Evolutionary conservation across 2,329 filamentous ascomycete genomes (phyloP), one percentile per base, ranked within the genome.

Genomic region (Alternaria sp.): DNA sequence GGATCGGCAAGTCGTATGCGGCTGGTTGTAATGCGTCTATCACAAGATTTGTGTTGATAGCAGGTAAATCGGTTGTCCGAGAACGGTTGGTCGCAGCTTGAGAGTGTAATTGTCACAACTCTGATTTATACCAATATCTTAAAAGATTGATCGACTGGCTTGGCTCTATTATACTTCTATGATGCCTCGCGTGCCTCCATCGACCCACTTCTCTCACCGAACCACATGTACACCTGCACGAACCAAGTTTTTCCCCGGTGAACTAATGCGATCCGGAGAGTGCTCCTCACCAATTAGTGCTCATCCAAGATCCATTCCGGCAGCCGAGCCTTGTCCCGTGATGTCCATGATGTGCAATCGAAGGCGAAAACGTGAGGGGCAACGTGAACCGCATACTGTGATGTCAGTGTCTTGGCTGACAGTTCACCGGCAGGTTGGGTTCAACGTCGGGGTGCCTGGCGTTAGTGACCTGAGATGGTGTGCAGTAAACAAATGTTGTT

Each of bases 1-100:
- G 37, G 63, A 64, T 64, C 54, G 56, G 29, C 58, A 23, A 42
- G 56, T 58, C 58, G 58, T 58, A 64, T 66, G 61, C 51, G 58
- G 46, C 49, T 58, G 54, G 37, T 13, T 40, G 42, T 36, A 42
- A 13, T 52, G 42, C 48, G n/a, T 24, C 24, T 51, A 29, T 51
- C 24, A 26, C 17, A 49, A 45, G 24, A 26, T 42, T 31, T 23
- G 24, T 21, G 28, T 39, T n/a, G 33, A 56, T 39, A 28, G n/a
- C 29, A 26, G 37, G 26, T 44, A 39, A 24, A 37, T 45, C 14
- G 29, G 10, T 48, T 39, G 46, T 40, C 36, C 7, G 2, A 42
- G 26, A 55, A 33, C 28, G 9, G 31, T 34, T 51, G 36, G n/a
- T 49, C 14, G 48, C 34, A 40, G 41, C 11, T 40, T 9, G 13